phyloP scores from a whole-genome alignment of 2,329 filamentous ascomycete genomes.

The Sporothrix phasma region DNA sequence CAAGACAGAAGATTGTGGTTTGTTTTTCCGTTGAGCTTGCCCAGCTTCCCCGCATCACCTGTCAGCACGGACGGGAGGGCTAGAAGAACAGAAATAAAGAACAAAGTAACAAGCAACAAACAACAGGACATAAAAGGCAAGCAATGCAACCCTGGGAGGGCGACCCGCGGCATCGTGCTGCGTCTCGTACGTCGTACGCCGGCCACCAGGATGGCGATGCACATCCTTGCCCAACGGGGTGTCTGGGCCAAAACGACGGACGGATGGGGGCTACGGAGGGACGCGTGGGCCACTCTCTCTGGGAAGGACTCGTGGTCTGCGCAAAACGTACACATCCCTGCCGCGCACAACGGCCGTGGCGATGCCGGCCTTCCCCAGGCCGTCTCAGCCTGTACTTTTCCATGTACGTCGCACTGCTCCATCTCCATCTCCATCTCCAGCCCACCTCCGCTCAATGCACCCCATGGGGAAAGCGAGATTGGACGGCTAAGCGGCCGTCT shows the following conservation, averaged over 20 bases:
- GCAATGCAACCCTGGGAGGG: conserved; percentile 1
- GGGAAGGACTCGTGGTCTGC: too few relatives aligned
- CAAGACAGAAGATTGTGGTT: not conserved
- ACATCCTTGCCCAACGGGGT: not conserved
- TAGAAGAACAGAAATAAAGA: too few relatives aligned
- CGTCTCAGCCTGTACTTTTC: too few relatives aligned
- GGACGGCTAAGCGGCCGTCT: not conserved
- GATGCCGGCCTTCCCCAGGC: too few relatives aligned
- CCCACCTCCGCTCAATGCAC: not conserved
- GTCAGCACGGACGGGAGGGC: too few relatives aligned
- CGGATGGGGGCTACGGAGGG: too few relatives aligned
- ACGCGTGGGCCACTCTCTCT: too few relatives aligned
- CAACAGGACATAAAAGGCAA: not conserved
- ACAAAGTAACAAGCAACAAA: not conserved
- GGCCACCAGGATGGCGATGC: not conserved
- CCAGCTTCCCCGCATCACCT: not conserved
- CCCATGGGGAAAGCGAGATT: conserved; percentile 1
- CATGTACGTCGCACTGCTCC: too few relatives aligned
- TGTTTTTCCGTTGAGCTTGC: not conserved
- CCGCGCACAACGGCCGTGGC: too few relatives aligned
- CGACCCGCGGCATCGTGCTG: not conserved
- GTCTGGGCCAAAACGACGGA: too few relatives aligned
- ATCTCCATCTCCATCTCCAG: not conserved
- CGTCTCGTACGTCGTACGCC: too few relatives aligned
- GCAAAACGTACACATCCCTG: too few relatives aligned